Evolutionary conservation across 108 stramenopile species (phyloP), one percentile per base, ranked within the genome.

Genomic region (Phaeodactylum tricornutum): DNA sequence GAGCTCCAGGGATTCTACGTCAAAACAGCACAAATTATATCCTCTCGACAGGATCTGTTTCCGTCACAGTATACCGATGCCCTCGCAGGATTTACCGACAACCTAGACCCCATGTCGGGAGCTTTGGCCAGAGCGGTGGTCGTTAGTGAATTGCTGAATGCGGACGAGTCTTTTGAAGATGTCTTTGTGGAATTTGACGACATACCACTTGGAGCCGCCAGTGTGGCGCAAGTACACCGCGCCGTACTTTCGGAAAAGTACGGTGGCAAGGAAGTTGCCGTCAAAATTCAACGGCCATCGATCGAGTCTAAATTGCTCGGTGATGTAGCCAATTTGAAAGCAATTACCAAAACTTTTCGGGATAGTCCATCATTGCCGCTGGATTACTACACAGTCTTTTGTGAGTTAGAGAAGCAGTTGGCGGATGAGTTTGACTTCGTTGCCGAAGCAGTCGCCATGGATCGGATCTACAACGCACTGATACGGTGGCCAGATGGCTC

Each of bases 381-480:
- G 29, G 96, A 96, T 56, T 96, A 96, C 59, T 95, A 95, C 64
- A 85, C 85, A 12, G 94, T 95, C 17, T 86, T 94, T 62, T 44
- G 43, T 30, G 92, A 93, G 50, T 68, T 95, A 50, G 92, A 96
- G 56, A 65, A 64, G 35, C 85, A 87, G 33, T 46, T 96, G 49
- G 71, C 71, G 28, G 84, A 89, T 51, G 96, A 96, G 57, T 90
- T 96, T 57, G 94, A 96, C 55, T 96, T 96, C 69, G 67, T 94
- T 0, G 91, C 92, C 11, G 96, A 96, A 56, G 93, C 96, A 16
- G 89, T 90, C 32, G 86, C 93, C 14, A 96, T 95, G 93, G 91
- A 92, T 47, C 68, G 92, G 25, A 91, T 96, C 24, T 77, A 74
- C 20, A 68, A 75, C 12, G 59, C 84, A 0, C 50, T 95, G 5